Evolutionary conservation across 1,284 basidiomycete species (phyloP).

Genomic region (Lignosus rhinocerotis): DNA sequence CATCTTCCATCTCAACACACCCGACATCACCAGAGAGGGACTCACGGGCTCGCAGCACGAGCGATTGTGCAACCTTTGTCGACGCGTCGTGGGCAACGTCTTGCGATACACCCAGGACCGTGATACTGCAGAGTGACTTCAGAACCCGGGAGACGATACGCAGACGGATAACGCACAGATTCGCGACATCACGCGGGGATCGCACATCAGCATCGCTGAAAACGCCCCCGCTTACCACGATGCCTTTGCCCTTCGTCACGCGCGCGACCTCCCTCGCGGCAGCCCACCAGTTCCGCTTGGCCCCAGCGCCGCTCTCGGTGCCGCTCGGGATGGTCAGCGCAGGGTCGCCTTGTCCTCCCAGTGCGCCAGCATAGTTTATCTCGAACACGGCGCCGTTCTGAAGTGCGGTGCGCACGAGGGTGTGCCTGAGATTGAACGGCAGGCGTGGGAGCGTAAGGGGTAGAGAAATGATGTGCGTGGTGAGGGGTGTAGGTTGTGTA

Average conservation of each 20-base stretch:
- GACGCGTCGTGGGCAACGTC: constrained; percentile 64
- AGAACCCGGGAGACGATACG: not conserved
- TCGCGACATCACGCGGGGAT: constrained; percentile 68
- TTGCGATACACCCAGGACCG: constrained; percentile 65
- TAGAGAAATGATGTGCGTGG: constrained; percentile 80
- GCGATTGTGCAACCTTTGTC: constrained; percentile 60
- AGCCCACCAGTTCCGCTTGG: constrained; percentile 83
- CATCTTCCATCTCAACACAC: not conserved
- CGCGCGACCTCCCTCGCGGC: constrained; percentile 70
- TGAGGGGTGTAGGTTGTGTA: constrained; percentile 74
- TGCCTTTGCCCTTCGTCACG: constrained; percentile 74
- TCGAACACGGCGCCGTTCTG: constrained; percentile 87
- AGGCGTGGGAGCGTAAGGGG: constrained; percentile 80
- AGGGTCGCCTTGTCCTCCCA: constrained; percentile 58
- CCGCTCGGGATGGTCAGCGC: constrained; percentile 46
- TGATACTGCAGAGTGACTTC: constrained; percentile 41
- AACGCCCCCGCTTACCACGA: constrained; percentile 69
- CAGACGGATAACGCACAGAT: constrained; percentile 53
- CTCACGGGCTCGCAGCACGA: constrained; percentile 71
- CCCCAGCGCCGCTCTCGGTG: constrained; percentile 50
- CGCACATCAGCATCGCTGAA: constrained; percentile 58
- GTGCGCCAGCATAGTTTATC: constrained; percentile 72
- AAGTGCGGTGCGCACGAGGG: constrained; percentile 76
- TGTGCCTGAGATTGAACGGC: constrained; percentile 81
- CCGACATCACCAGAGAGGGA: not conserved